Evolutionary conservation across 495 filamentous ascomycete species (phyloP).

Genomic region (Emericellopsis terricola): DNA sequence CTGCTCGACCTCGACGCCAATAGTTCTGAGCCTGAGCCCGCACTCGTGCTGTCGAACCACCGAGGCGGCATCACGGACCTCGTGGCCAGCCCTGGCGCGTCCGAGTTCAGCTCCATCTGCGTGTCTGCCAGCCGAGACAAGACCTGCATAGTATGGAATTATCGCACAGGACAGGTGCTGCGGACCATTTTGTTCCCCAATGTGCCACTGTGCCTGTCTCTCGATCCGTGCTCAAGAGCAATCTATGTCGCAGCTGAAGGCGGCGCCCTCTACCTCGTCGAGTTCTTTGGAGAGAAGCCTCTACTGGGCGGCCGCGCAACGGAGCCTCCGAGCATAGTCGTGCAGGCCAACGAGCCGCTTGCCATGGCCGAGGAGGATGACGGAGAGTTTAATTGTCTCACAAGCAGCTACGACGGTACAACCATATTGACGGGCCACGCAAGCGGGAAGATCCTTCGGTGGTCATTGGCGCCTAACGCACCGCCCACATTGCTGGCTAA

Average conservation of each 20-base stretch:
- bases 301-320: conserved; percentile 38
- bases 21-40: conserved; percentile 29
- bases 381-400: conserved; percentile 43
- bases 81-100: conserved; percentile 45
- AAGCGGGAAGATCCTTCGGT: conserved; percentile 57
- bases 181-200: conserved; percentile 63
- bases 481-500: conserved; percentile 45
- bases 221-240: conserved; percentile 74
- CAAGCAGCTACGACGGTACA: conserved; percentile 67
- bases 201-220: conserved; percentile 48
- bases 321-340: conserved; percentile 26
- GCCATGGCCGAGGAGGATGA: conserved; percentile 37
- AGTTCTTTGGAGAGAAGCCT: conserved; percentile 44
- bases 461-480: conserved; percentile 36
- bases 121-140: conserved; percentile 66
- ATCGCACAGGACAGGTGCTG: conserved; percentile 51
- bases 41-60: conserved; percentile 60
- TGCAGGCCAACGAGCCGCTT: conserved; percentile 45
- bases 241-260: conserved; percentile 72
- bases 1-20: conserved; percentile 43
- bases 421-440: conserved; percentile 64
- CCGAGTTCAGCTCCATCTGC: conserved; percentile 47
- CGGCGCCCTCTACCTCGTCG: conserved; percentile 62
- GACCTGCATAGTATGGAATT: conserved; percentile 79
- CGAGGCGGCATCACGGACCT: conserved; percentile 60